Evolutionary conservation across 805 yeast genomes (phyloP), one percentile per base, ranked within the genome.

Genomic region (Monosporozyma solicola): DNA sequence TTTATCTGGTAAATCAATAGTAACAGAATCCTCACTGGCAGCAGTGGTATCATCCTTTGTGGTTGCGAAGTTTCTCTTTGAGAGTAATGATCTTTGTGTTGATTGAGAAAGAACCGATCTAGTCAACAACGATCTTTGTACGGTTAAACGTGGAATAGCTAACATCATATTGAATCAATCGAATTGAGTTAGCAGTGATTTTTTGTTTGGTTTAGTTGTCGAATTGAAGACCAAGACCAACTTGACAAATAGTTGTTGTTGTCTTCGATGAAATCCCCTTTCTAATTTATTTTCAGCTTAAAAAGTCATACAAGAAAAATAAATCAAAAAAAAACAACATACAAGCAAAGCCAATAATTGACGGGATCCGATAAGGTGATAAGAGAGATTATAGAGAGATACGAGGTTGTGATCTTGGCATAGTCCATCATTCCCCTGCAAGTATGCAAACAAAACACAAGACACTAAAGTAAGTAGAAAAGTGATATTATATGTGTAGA

Each of bases 1-100:
- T 53, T 80, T 71, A 51, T 83, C 90, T 57, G 95, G 95, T 58
- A 92, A 79, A 16, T 80, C 79, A 60, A 87, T 79, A 49, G 71
- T 68, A 53, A 75, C 70, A 37, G 67, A 41, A 44, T 70, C 72
- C n/a, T 51, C 58, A 3, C 41, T 45, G 13, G 41, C 25, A 25
- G 46, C 51, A 44, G 47, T 46, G 9, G 54, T 53, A 6, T 63
- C 54, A 4, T 62, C 59, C 4, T 61, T 61, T 47, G 39, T 29
- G 41, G 46, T 43, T 43, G 46, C 46, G 25, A 43, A 43, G 2
- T 9, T 43, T 43, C 46, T 43, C 46, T 24, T 43, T 15, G 46
- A 43, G 29, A 43, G 46, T 15, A 43, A 33, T 47, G 49, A 43
- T 43, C 31, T 43, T 15, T 43, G 31, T 24, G 46, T 43, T 13